Percentiles rank a stretch among this genome's conserved stretches.
phyloP scores from a whole-genome alignment of 768 basidiomycete genomes.

The Bullera alba region DNA sequence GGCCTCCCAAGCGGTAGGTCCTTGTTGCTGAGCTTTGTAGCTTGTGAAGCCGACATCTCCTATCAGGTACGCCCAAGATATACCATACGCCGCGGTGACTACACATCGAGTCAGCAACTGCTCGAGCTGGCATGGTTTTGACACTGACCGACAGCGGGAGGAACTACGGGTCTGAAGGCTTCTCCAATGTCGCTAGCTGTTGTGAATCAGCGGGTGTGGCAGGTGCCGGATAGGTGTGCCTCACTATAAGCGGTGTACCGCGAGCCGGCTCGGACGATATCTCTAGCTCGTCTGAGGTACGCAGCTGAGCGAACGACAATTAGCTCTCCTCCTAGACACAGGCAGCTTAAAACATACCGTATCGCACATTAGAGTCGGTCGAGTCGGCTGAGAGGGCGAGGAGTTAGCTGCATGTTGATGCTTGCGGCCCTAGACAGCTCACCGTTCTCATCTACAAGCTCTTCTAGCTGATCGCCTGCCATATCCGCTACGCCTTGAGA shows the following conservation, averaged over 20 bases:
- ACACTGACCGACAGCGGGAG: conserved; percentile 37
- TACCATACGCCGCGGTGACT: conserved; percentile 43
- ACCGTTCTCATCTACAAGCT: conserved; percentile 37
- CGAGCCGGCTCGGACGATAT: conserved; percentile 40
- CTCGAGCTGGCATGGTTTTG: neutral
- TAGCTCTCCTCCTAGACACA: neutral
- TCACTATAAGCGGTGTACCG: conserved; percentile 45
- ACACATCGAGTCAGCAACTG: neutral
- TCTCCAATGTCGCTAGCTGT: conserved; percentile 45
- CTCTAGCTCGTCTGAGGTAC: conserved; percentile 42
- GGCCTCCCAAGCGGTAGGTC: conserved; percentile 44
- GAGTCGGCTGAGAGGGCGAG: conserved; percentile 32
- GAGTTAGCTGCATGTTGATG: neutral
- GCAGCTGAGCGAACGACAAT: conserved; percentile 28
- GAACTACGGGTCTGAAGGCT: conserved; percentile 45
- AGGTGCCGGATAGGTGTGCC: neutral
- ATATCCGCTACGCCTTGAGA: too few relatives aligned
- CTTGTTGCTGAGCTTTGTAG: conserved; percentile 44
- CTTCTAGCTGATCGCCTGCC: conserved; percentile 17
- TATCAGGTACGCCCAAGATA: conserved; percentile 46
- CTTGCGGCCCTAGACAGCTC: neutral
- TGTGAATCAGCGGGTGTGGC: neutral
- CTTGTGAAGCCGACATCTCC: conserved; percentile 47
- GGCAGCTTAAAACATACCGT: conserved; percentile 25
- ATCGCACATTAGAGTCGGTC: conserved; percentile 43